These are phyloP conservation scores for Sporothrix phasma DNA, from an alignment of 2,329 filamentous ascomycete species.

Conservation along the genomic window DNA sequence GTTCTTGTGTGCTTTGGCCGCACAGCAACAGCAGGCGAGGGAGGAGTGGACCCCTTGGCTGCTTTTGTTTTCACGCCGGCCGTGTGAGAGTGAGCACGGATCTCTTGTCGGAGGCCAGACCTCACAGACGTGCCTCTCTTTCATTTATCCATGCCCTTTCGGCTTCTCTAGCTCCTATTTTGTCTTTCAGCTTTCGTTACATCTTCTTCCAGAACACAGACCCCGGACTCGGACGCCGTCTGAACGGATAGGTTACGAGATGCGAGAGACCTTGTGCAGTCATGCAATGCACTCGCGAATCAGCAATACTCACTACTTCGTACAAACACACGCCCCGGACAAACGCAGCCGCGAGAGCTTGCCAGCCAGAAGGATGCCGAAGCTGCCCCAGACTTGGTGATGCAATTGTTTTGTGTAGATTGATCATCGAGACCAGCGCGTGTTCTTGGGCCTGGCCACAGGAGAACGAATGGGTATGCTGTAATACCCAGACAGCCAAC, in stretches of 20 bases:
- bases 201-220: slow-evolving; percentile 23
- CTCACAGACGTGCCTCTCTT: not conserved
- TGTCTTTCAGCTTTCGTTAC: slow-evolving; percentile 17
- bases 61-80: not conserved
- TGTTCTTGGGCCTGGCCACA: not conserved
- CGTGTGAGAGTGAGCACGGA: slow-evolving; percentile 8
- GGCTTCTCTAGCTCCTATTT: not conserved
- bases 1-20: not conserved
- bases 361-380: not conserved
- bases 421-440: not conserved
- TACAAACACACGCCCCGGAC: not conserved
- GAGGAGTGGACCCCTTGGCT: not conserved
- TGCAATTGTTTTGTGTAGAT: not conserved
- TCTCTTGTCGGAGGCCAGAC: not conserved
- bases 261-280: not conserved
- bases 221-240: not conserved
- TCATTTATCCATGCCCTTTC: not conserved
- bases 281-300: not conserved
- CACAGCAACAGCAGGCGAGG: not conserved
- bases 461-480: too few species aligned
- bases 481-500: not conserved
- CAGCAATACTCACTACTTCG: not conserved
- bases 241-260: not conserved
- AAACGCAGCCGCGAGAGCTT: not conserved
- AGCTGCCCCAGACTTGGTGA: not conserved